Evolutionary conservation across 345 rosid species (phyloP).

Genomic region (Tarenaya hassleriana): DNA sequence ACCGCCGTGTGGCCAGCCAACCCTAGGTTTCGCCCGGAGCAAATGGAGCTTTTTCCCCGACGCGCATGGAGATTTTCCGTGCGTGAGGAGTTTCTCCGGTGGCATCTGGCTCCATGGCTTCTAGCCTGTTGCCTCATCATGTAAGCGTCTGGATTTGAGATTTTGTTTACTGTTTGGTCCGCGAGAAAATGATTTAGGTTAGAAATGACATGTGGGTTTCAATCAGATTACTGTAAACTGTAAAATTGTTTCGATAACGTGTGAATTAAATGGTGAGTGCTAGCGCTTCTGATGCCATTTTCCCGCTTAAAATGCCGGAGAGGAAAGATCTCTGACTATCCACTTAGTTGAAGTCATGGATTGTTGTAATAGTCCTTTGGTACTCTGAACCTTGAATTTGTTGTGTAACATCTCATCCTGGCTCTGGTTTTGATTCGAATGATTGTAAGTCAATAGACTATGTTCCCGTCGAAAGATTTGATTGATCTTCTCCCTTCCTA

Average conservation of each 20-base stretch:
- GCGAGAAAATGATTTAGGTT: neutral
- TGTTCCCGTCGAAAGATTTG: neutral
- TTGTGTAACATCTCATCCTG: neutral
- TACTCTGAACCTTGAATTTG: neutral
- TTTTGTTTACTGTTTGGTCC: constrained; percentile 8
- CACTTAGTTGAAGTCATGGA: neutral
- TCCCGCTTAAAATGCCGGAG: neutral
- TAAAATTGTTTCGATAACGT: too few relatives aligned
- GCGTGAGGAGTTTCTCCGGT: constrained; percentile 12
- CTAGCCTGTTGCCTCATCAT: constrained; percentile 27
- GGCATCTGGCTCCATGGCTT: constrained; percentile 21
- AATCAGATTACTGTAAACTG: neutral
- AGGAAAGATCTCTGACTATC: neutral
- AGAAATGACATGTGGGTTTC: neutral
- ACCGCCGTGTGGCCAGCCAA: constrained; percentile 19
- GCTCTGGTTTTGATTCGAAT: constrained; percentile 6
- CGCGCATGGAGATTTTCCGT: neutral
- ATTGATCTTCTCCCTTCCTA: neutral
- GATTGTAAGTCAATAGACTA: neutral
- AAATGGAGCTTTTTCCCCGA: constrained; percentile 27
- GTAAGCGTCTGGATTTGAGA: constrained; percentile 30
- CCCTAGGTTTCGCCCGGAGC: constrained; percentile 23
- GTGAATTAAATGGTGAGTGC: neutral
- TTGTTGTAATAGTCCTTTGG: constrained; percentile 2
- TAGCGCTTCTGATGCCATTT: neutral